phyloP scores from a whole-genome alignment of 768 basidiomycete genomes.

The Leccinum arenicola region DNA sequence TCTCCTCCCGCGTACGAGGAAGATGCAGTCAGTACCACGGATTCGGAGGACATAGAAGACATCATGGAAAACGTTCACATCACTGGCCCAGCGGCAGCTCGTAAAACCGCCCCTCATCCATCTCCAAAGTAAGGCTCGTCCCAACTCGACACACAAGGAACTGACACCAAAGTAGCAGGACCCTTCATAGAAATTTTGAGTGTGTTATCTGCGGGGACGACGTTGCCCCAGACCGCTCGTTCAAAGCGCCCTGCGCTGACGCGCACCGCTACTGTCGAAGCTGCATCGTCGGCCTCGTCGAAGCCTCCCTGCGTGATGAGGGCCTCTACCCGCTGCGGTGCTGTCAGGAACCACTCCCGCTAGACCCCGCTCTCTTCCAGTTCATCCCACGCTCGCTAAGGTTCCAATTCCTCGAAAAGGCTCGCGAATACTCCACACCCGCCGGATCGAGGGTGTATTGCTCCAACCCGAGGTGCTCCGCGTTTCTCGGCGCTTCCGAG shows the following conservation, averaged over 20 bases:
- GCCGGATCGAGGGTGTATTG: slow-evolving; percentile 48
- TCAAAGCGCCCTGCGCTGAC: slow-evolving; percentile 39
- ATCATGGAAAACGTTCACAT: slow-evolving; percentile 7
- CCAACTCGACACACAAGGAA: not conserved
- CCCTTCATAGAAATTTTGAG: not conserved
- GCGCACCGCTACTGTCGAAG: slow-evolving; percentile 43
- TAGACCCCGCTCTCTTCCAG: slow-evolving; percentile 18
- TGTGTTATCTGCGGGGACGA: slow-evolving; percentile 45
- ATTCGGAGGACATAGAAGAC: not conserved
- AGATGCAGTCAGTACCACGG: not conserved
- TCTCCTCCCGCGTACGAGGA: not conserved
- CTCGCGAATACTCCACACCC: slow-evolving; percentile 44
- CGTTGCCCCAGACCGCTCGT: slow-evolving; percentile 19
- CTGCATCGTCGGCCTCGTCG: slow-evolving; percentile 43
- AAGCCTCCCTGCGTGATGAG: slow-evolving; percentile 46
- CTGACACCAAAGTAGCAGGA: slow-evolving; percentile 8
- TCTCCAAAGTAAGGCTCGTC: slow-evolving; percentile 2
- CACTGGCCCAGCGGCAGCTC: not conserved
- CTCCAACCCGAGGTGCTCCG: slow-evolving; percentile 47
- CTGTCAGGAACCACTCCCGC: slow-evolving; percentile 39
- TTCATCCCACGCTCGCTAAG: slow-evolving; percentile 31
- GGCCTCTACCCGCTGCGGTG: slow-evolving; percentile 51
- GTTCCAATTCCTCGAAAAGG: slow-evolving; percentile 39
- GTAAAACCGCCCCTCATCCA: not conserved
- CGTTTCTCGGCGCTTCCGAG: slow-evolving; percentile 46